Base-by-base conservation (phyloP, 2,329 filamentous ascomycete species). In the Blastomyces gilchristii region DNA sequence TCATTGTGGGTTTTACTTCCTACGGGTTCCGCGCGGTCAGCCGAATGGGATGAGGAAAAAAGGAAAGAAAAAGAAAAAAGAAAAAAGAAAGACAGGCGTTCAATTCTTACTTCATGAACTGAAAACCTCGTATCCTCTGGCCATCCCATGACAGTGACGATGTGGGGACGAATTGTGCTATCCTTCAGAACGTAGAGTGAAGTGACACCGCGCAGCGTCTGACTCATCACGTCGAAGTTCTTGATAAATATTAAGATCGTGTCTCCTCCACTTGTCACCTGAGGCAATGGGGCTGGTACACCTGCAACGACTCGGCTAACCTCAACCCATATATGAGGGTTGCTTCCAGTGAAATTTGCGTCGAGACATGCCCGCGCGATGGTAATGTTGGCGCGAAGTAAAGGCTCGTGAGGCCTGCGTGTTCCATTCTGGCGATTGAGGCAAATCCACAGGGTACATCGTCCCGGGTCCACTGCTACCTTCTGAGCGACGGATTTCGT, bases 1-100 rank as follows among this genome's bases (percentile, higher is more conserved):
- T 49, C 58, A 59, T 59, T 16, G 58, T 3, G 5, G 58, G 58
- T 16, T 59, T 59, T 37, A 59, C 58, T 59, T 59, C 58, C 58
- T 59, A 28, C 3, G 2, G 49, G 8, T 49, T 11, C 2, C 25
- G 12, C 28, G 18, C 28, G 7, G 14, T 34, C 22, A n/a, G n/a
- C 12, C 7, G 22, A 43, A 22, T 8, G n/a, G n/a, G 9, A 41
- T 3, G 37, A 16, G 14, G 25, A 14, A 18, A 12, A 7, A 28
- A 8, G 5, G 3, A 12, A 41, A 22, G 11, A 25, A n/a, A 8
- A 39, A 5, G 9, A 39, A 37, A 56, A 11, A 4, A 39, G 18
- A 5, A 41, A 39, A 2, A 18, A 12, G 4, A 49, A 12, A 11
- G 14, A 12, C 5, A 8, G 2, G 11, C 43, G 11, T 49, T 22